A percentile compares a stretch with the other conserved stretches of the same genome.
These are phyloP conservation scores for Solanum appendiculatum DNA, from an alignment of 257 asterid species.

Conservation along the genomic window DNA sequence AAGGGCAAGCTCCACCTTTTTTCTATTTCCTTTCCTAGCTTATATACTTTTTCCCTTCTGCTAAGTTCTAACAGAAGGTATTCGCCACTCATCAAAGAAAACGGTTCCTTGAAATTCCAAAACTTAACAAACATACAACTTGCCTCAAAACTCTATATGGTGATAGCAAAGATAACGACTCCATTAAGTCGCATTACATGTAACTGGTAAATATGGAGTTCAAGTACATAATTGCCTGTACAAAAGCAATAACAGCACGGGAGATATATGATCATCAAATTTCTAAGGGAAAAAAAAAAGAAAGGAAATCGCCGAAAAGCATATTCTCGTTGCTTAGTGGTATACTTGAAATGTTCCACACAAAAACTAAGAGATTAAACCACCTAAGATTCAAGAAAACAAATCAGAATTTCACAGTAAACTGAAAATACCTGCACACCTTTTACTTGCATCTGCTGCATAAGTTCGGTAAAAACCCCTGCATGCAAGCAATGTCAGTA, in stretches of 20 bases:
- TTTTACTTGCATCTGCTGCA: slow-evolving; percentile 98
- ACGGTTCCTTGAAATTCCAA: neutral
- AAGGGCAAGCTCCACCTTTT: neutral
- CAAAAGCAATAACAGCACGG: neutral
- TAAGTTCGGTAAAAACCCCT: slow-evolving; percentile 98
- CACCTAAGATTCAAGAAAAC: neutral
- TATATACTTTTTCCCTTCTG: neutral
- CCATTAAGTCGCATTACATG: neutral
- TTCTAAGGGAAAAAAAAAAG: neutral
- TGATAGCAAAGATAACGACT: neutral
- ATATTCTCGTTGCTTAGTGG: neutral
- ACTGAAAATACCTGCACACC: slow-evolving; percentile 75
- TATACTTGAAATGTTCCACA: neutral
- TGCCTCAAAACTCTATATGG: neutral
- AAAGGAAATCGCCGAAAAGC: neutral
- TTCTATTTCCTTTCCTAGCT: neutral
- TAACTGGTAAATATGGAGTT: neutral
- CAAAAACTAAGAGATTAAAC: neutral
- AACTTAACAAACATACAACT: neutral
- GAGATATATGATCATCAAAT: neutral
- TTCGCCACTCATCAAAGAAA: neutral
- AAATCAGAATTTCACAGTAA: neutral
- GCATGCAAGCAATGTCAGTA: slow-evolving; percentile 19
- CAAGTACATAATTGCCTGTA: neutral
- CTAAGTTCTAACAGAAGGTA: neutral